Evolutionary conservation across 2,329 filamentous ascomycete genomes (phyloP).

Genomic region (Orbilia blumenaviensis): DNA sequence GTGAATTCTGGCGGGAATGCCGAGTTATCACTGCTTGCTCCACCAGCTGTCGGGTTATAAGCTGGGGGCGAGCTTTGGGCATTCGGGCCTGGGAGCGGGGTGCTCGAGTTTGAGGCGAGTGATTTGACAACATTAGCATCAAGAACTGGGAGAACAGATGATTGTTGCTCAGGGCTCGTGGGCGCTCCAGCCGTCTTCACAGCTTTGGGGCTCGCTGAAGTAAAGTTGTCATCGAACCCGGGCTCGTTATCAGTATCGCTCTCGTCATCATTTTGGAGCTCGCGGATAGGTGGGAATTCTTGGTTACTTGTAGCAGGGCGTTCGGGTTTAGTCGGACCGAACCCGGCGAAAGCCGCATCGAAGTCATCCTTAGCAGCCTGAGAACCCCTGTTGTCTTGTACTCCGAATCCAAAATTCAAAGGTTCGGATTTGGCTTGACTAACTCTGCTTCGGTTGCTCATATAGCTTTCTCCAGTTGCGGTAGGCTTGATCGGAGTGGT

Average conservation of each 20-base stretch:
- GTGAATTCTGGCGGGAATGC: constrained; percentile 68
- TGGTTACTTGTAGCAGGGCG: constrained; percentile 69
- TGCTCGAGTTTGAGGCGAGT: constrained; percentile 57
- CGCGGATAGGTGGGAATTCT: constrained; percentile 94
- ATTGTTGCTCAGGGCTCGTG: constrained; percentile 61
- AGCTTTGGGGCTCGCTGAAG: constrained; percentile 66
- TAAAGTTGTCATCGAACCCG: constrained; percentile 94
- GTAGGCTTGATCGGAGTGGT: constrained; percentile 64
- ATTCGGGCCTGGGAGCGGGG: constrained; percentile 65
- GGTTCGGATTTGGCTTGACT: constrained; percentile 61
- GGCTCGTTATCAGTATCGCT: constrained; percentile 80
- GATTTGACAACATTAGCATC: constrained; percentile 60
- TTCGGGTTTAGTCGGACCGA: constrained; percentile 67
- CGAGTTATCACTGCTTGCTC: constrained; percentile 59
- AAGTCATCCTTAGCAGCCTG: constrained; percentile 76
- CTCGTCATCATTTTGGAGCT: constrained; percentile 82
- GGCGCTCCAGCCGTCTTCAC: constrained; percentile 60
- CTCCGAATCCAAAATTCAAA: constrained; percentile 59
- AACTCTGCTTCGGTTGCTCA: constrained; percentile 64
- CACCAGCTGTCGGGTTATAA: constrained; percentile 64
- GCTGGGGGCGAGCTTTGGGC: constrained; percentile 70
- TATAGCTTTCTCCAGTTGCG: constrained; percentile 62
- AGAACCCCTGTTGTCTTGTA: constrained; percentile 59
- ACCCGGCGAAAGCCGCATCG: constrained; percentile 83
- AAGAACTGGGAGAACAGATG: constrained; percentile 60